Evolutionary conservation across 192 early-diverging fungal genomes (phyloP), one percentile per base, ranked within the genome.

Genomic region (Funneliformis mosseae): DNA sequence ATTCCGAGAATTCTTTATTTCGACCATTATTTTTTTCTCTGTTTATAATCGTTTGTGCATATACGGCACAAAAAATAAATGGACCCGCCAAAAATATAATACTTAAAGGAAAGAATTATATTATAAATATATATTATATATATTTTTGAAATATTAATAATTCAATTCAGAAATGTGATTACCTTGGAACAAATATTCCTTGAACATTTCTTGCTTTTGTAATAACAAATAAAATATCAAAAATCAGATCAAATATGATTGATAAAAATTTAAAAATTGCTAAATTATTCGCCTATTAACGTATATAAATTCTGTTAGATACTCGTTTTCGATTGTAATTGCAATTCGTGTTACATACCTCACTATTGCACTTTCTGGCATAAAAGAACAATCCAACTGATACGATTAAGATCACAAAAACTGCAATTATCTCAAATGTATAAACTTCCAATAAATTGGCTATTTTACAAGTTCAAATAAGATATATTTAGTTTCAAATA

Each of bases 111-210:
- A 60, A 60, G 21, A 42, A 76, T 38, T 46, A n/a, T 60, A 61
- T 9, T 11, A 21, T 41, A 72, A 41, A 5, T 23, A 14, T 60
- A 18, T 21, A 21, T 60, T 60, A 21, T n/a, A n/a, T 60, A n/a
- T n/a, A n/a, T n/a, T 5, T n/a, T 12, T 61, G 16, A 66, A 33
- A 33, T 33, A 3, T 33, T 3, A 33, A 33, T 8, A 14, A 25
- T 25, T 33, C 16, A 67, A 28, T 12, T 25, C 4, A 21, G 6
- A 38, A 72, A n/a, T 42, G 0, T 25, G 11, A 9, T 1, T 64
- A 77, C 76, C 76, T 64, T 64, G 76, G 76, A 16, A 63, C 16
- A 66, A n/a, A 64, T 28, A 77, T 23, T 43, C 23, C n/a, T 2
- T 61, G 76, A 45, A 77, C 61, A 3, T 77, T 43, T 28, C 8